Evolutionary conservation across 345 rosid genomes (phyloP).

Genomic region (Camelina neglecta): DNA sequence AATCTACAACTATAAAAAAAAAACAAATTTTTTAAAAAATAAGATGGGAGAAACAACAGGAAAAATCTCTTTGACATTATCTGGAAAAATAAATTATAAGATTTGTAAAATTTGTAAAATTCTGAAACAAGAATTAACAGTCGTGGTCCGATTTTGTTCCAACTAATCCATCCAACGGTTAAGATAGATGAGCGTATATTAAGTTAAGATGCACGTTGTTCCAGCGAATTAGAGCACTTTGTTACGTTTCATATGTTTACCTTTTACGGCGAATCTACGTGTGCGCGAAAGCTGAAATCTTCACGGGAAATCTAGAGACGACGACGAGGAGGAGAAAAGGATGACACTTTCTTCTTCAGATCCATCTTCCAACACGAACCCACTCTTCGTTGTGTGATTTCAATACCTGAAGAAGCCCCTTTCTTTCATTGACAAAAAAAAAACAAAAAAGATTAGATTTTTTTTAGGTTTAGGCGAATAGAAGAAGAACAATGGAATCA

Average conservation of each 20-base stretch:
- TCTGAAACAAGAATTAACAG: not conserved
- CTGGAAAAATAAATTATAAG: not conserved
- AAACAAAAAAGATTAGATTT: conserved; percentile 11
- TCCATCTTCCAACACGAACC: conserved; percentile 29
- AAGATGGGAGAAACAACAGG: not conserved
- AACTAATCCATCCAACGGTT: conserved; percentile 30
- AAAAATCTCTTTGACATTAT: conserved; percentile 20
- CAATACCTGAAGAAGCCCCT: conserved; percentile 1
- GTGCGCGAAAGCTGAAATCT: conserved; percentile 40
- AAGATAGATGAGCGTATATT: not conserved
- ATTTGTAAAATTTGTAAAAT: not conserved
- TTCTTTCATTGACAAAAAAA: not conserved
- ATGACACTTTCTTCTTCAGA: conserved; percentile 41
- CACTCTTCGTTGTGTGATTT: conserved; percentile 30
- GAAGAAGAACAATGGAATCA: conserved; percentile 55
- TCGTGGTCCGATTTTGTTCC: not conserved
- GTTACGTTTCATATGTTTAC: conserved; percentile 22
- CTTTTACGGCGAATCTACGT: conserved; percentile 46
- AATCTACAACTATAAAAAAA: not conserved
- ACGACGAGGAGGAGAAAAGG: conserved; percentile 25
- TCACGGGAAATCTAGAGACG: conserved; percentile 39
- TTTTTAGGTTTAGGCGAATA: conserved; percentile 30
- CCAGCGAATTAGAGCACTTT: not conserved
- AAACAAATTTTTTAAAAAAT: not conserved
- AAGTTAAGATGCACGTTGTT: not conserved